phyloP scores from a whole-genome alignment of 176 grass and related monocot species.

The Triticum turgidum region DNA sequence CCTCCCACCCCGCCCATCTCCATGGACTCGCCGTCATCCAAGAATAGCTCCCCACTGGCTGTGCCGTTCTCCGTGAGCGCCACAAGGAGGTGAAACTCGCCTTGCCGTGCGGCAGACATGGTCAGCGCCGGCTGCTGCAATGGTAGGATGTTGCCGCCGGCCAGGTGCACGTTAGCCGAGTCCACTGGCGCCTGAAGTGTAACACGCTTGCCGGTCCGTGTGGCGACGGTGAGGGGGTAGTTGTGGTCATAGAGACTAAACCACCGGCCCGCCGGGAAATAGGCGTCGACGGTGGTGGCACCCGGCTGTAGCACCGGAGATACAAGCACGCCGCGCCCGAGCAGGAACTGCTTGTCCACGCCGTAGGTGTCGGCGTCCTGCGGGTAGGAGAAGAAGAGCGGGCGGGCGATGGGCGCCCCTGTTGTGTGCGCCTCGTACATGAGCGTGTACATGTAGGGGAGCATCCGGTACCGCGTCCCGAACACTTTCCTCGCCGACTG shows the following conservation, averaged over 20 bases:
- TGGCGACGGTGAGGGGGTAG: conserved; percentile 29
- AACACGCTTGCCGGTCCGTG: conserved; percentile 16
- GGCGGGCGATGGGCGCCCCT: conserved; percentile 68
- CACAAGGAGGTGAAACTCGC: conserved; percentile 60
- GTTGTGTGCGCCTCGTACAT: conserved; percentile 70
- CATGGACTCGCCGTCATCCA: conserved; percentile 65
- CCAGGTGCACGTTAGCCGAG: conserved; percentile 61
- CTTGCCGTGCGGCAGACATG: conserved; percentile 32
- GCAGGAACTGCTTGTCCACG: conserved; percentile 62
- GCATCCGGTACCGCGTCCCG: conserved; percentile 64
- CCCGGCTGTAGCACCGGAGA: conserved; percentile 54
- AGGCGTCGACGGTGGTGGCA: conserved; percentile 49
- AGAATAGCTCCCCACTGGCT: conserved; percentile 57
- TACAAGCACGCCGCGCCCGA: conserved; percentile 64
- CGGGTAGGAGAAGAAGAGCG: conserved; percentile 91
- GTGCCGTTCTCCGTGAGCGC: conserved; percentile 39
- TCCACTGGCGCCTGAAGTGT: conserved; percentile 57
- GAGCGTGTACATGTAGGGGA: conserved; percentile 78
- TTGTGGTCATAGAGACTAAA: conserved; percentile 64
- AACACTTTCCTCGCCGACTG: conserved; percentile 64
- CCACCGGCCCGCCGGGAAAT: conserved; percentile 73
- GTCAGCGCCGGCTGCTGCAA: conserved; percentile 54
- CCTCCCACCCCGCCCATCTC: conserved; percentile 53
- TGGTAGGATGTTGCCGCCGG: conserved; percentile 53
- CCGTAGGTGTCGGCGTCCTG: conserved; percentile 48